A percentile compares a stretch with the other conserved stretches of the same genome.
Conservation (phyloP, 306 rosid species). For the Geum urbanum region DNA sequence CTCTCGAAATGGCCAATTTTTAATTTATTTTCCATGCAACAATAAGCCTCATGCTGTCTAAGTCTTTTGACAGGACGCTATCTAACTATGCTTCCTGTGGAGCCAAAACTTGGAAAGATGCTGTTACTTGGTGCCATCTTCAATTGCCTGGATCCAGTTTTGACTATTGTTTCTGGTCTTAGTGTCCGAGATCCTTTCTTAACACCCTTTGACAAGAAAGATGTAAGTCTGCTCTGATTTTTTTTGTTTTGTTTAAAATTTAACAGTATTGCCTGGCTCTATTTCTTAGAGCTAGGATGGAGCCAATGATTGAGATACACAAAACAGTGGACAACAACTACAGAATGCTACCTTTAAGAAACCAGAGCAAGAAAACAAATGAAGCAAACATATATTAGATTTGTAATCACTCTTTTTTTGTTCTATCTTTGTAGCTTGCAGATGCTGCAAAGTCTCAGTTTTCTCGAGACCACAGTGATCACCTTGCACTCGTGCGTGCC, state of each 20-base stretch:
- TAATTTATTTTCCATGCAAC: conserved; percentile 4
- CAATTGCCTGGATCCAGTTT: conserved; percentile 82
- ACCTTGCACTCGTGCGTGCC: conserved; percentile 78
- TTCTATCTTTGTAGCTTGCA: conserved; percentile 49
- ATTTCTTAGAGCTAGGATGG: conserved; percentile 7
- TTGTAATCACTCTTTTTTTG: background rate
- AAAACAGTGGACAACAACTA: background rate
- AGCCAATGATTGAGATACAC: background rate
- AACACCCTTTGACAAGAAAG: conserved; percentile 83
- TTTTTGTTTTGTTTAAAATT: no score
- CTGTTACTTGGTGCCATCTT: conserved; percentile 87
- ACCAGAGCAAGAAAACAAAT: background rate
- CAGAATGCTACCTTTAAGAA: background rate
- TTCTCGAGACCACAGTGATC: conserved; percentile 72
- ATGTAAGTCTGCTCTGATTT: conserved; percentile 46
- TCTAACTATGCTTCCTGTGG: conserved; percentile 84
- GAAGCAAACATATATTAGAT: background rate
- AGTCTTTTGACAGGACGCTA: conserved; percentile 61
- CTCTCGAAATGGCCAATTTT: conserved; percentile 9
- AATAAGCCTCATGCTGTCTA: conserved; percentile 20
- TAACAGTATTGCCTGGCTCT: background rate
- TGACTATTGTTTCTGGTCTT: conserved; percentile 88
- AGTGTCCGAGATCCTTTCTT: conserved; percentile 95
- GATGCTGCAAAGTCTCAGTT: conserved; percentile 48
- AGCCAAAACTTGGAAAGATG: conserved; percentile 97